phyloP scores from a whole-genome alignment of 2,329 filamentous ascomycete species.

The Thielaviopsis musarum region DNA sequence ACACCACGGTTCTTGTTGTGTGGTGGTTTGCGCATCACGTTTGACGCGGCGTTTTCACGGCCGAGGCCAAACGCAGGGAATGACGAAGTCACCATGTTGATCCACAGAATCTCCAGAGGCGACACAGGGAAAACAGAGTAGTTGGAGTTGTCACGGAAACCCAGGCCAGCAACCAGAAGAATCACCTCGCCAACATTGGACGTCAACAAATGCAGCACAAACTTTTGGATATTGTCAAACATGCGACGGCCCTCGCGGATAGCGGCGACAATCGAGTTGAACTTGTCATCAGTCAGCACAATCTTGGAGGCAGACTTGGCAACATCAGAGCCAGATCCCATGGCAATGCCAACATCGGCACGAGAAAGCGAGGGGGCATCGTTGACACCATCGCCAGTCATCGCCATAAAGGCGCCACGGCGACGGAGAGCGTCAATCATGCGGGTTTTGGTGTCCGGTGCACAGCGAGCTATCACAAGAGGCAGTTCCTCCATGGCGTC shows the following conservation, averaged over 20 bases:
- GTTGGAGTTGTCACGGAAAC: constrained; percentile 54
- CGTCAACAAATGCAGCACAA: constrained; percentile 61
- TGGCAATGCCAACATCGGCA: constrained; percentile 75
- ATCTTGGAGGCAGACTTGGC: constrained; percentile 71
- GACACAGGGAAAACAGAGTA: constrained; percentile 75
- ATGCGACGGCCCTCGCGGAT: constrained; percentile 71
- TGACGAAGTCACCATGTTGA: constrained; percentile 83
- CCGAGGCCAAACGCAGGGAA: constrained; percentile 80
- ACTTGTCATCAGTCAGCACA: constrained; percentile 76
- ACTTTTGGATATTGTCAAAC: constrained; percentile 83
- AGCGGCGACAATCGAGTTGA: constrained; percentile 68
- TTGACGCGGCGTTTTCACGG: constrained; percentile 55
- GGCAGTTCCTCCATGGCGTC: constrained; percentile 60
- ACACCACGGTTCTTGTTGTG: constrained; percentile 52
- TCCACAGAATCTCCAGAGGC: constrained; percentile 79
- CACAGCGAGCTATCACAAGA: constrained; percentile 68
- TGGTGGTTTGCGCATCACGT: constrained; percentile 67
- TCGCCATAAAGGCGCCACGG: constrained; percentile 59
- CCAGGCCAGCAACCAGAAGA: constrained; percentile 63
- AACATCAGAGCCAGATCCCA: constrained; percentile 78
- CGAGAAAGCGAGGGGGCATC: constrained; percentile 67
- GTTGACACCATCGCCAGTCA: constrained; percentile 83
- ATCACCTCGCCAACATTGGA: constrained; percentile 76
- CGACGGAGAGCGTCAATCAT: constrained; percentile 83
- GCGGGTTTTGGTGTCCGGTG: constrained; percentile 71